Conservation (phyloP, 140 eudicot genomes). For the Erigeron philadelphicus region DNA sequence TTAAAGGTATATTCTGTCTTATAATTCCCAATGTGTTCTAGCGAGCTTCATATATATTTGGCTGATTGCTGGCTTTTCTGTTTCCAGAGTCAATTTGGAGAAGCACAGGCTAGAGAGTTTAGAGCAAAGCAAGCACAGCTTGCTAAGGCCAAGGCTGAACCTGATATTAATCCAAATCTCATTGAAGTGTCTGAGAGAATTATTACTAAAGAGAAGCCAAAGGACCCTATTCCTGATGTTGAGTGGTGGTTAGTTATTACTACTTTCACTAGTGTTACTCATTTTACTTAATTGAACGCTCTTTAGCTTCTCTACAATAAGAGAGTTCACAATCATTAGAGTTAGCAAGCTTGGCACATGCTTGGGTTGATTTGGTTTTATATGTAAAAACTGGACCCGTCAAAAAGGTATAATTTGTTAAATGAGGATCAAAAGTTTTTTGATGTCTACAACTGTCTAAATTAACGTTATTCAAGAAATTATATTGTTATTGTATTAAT, state of each 20-base stretch:
- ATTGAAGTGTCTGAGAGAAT: slow-evolving; percentile 92
- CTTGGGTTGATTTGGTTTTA: too few species aligned
- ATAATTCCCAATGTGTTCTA: slow-evolving; percentile 10
- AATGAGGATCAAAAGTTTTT: too few species aligned
- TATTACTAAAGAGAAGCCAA: slow-evolving; percentile 65
- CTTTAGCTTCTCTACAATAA: too few species aligned
- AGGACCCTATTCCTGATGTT: slow-evolving; percentile 83
- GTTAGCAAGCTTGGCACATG: too few species aligned
- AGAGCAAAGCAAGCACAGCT: slow-evolving; percentile 89
- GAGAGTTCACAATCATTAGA: too few species aligned
- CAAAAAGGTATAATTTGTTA: too few species aligned
- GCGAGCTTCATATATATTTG: neutral
- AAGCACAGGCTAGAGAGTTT: slow-evolving; percentile 88
- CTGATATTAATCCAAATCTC: slow-evolving; percentile 87
- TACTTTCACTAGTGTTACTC: neutral
- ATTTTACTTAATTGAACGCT: neutral
- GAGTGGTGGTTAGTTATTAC: slow-evolving; percentile 82
- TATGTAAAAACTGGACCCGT: too few species aligned
- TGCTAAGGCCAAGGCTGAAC: slow-evolving; percentile 96
- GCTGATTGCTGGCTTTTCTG: slow-evolving; percentile 6
- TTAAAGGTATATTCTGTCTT: slow-evolving; percentile 41
- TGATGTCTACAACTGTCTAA: too few species aligned
- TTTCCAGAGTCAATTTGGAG: slow-evolving; percentile 86
- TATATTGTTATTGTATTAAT: neutral
- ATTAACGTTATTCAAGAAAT: neutral